These are phyloP conservation scores for Boletus sensibilis DNA, from an alignment of 768 basidiomycete species.

Conservation along the genomic window DNA sequence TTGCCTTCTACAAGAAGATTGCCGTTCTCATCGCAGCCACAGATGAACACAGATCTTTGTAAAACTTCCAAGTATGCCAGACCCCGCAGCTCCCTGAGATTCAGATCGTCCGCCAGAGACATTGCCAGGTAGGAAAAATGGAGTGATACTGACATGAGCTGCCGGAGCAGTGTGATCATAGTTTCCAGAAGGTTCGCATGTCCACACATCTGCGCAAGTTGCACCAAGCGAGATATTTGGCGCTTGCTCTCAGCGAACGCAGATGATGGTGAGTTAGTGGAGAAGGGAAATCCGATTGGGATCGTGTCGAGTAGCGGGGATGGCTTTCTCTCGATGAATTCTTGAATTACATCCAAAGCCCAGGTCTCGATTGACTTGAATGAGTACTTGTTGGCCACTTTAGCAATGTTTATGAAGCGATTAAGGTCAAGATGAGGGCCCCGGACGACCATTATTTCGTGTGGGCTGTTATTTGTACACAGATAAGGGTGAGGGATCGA, in stretches of 20 bases:
- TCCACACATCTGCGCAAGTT: conserved; percentile 64
- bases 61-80: conserved; percentile 73
- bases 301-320: conserved; percentile 49
- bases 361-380: conserved; percentile 75
- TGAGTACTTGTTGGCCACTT: conserved; percentile 68
- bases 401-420: conserved; percentile 60
- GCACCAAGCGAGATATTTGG: conserved; percentile 58
- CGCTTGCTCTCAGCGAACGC: conserved; percentile 41
- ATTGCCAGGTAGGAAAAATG: conserved; percentile 73
- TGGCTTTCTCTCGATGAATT: conserved; percentile 58
- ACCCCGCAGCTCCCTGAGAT: conserved; percentile 58
- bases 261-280: conserved; percentile 30
- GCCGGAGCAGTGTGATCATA: conserved; percentile 56
- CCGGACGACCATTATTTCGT: conserved; percentile 52
- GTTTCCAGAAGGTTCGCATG: conserved; percentile 60
- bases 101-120: conserved; percentile 69
- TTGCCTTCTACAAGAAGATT: conserved; percentile 31
- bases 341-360: conserved; percentile 72
- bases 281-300: conserved; percentile 30
- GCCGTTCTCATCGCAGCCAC: conserved; percentile 11
- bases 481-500: background rate
- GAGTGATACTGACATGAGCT: conserved; percentile 60
- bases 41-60: conserved; percentile 48
- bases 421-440: conserved; percentile 50
- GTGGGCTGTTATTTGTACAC: conserved; percentile 45